Percentiles rank a stretch among this genome's conserved stretches.
Conservation (phyloP, 1,284 basidiomycete species). For the Anthracocystis setariae region DNA sequence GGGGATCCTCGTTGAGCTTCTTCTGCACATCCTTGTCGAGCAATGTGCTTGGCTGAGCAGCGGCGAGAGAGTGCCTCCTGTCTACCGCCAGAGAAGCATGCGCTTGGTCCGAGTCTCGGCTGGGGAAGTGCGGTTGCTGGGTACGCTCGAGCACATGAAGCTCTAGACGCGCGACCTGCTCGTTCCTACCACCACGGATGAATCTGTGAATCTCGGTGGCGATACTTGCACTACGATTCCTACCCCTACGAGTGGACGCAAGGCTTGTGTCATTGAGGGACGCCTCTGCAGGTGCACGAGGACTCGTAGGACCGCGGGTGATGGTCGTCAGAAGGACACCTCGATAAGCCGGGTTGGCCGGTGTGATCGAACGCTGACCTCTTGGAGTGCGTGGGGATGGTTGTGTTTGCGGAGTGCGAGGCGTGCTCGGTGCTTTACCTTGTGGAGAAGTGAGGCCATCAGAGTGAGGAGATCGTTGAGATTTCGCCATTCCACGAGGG, state of each 20-base stretch:
- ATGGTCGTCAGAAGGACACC: conserved; percentile 33
- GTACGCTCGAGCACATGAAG: conserved; percentile 24
- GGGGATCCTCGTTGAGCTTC: neutral
- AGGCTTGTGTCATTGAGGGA: neutral
- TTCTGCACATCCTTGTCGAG: conserved; percentile 1
- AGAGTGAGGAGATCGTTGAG: conserved; percentile 2
- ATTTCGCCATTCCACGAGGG: conserved; percentile 6
- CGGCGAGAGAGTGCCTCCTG: conserved; percentile 17
- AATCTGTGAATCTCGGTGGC: conserved; percentile 21
- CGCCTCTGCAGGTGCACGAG: neutral
- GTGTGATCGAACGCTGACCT: conserved; percentile 3
- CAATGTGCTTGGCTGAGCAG: conserved; percentile 5
- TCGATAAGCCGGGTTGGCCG: conserved; percentile 22
- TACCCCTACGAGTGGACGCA: neutral
- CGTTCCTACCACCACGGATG: conserved; percentile 24
- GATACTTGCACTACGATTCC: conserved; percentile 24
- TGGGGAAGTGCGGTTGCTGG: conserved; percentile 16
- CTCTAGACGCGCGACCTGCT: conserved; percentile 30
- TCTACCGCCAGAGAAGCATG: neutral
- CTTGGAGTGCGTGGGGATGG: conserved; percentile 7
- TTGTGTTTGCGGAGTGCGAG: neutral
- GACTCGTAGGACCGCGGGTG: conserved; percentile 12
- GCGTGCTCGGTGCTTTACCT: neutral
- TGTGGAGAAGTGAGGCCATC: neutral
- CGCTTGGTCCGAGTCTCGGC: neutral